Base-by-base conservation (phyloP, 2,329 filamentous ascomycete genomes). In the Macrophomina phaseolina region DNA sequence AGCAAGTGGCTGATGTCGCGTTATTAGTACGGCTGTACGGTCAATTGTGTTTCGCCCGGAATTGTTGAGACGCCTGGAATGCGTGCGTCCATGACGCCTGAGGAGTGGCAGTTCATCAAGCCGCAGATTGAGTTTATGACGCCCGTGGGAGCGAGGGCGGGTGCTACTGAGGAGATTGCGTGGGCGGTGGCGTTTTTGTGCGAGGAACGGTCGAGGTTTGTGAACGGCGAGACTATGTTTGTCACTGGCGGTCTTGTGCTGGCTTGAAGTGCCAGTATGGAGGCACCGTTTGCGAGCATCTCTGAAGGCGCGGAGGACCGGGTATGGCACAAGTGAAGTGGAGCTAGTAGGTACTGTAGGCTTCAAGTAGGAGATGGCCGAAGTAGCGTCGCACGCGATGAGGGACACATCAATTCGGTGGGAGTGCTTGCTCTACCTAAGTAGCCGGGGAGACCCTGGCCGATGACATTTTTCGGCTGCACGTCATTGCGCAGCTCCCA, bases 111-210 rank as follows among this genome's bases (percentile, higher is more conserved):
- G 34, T 46, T 34, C 42, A 51, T 62, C 58, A 38, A 62, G 23
- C 58, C 58, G 34, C 58, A 62, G 58, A 34, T 62, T 5, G 58
- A 62, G 46, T 30, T n/a, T 18, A 51, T 51, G 42, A 49, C 42
- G n/a, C 58, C 58, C 34, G 58, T 34, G 23, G 58, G 42, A 9
- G 2, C 58, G 23, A 40, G 58, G 16, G 42, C 46, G 1, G 58
- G 58, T 12, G 38, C 30, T 40, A 8, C 58, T 11, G 58, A 62
- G n/a, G 58, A 62, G 58, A 42, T 62, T 5, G 58, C 58, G 18
- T 62, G 58, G 58, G 58, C 58, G 28, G 58, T 62, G 18, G 58
- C 58, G 32, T 55, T 55, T 8, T 14, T 55, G 52, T 55, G 52
- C 32, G 52, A 55, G 32, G 52, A 55, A 30, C 16, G 34, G 32